A percentile compares a stretch with the other conserved stretches of the same genome.
Conservation (phyloP, 371 early-diverging fungal species). For the Mortierella sp. region DNA sequence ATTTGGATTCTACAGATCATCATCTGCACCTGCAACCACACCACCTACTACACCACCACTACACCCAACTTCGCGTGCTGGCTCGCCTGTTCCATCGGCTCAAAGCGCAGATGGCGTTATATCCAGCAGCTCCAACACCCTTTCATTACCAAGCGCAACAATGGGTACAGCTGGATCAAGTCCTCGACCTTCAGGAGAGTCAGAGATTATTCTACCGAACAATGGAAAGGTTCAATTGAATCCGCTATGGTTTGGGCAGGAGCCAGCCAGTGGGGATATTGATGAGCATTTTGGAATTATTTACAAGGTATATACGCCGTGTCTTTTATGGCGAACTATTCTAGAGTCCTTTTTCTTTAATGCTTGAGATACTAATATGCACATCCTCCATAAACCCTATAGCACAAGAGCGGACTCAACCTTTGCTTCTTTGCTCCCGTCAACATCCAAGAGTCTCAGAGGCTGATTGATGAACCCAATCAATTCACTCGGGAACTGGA, state of each 20-base stretch:
- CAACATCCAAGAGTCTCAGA: slow-evolving; percentile 17
- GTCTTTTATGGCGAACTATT: neutral
- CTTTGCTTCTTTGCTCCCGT: slow-evolving; percentile 42
- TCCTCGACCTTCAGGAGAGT: slow-evolving; percentile 47
- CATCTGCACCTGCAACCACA: slow-evolving; percentile 53
- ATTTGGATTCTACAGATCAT: slow-evolving; percentile 63
- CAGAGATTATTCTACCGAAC: slow-evolving; percentile 20
- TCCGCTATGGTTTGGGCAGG: slow-evolving; percentile 45
- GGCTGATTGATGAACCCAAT: slow-evolving; percentile 34
- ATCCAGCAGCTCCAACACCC: neutral
- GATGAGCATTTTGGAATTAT: slow-evolving; percentile 65
- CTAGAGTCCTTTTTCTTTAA: neutral
- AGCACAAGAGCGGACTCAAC: slow-evolving; percentile 55
- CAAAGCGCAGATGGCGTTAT: slow-evolving; percentile 33
- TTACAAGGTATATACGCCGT: slow-evolving; percentile 61
- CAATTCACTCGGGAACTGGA: slow-evolving; percentile 40
- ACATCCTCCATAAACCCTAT: neutral
- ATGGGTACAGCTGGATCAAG: slow-evolving; percentile 31
- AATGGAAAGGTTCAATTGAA: slow-evolving; percentile 38
- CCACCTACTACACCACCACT: slow-evolving; percentile 48
- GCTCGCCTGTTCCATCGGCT: slow-evolving; percentile 51
- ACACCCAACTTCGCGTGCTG: slow-evolving; percentile 41
- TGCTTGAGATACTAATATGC: too few relatives aligned
- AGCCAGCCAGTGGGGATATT: slow-evolving; percentile 32
- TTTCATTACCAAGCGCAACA: neutral